Evolutionary conservation across 1,284 basidiomycete genomes (phyloP), one percentile per base, ranked within the genome.

Genomic region (Cryptococcus maquisensis): DNA sequence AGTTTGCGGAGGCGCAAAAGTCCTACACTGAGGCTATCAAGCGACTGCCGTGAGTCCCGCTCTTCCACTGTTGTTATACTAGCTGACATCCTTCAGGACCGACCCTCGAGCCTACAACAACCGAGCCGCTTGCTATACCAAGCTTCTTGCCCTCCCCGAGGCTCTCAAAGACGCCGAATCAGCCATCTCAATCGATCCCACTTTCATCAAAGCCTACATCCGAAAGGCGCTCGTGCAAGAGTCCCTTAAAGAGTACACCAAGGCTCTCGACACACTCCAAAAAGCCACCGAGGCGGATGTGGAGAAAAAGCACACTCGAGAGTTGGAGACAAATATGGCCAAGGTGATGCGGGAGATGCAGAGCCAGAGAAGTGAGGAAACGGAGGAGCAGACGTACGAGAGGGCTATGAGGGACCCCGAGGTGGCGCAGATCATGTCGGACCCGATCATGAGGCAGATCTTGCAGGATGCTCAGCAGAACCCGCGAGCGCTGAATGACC

Each of bases 381-480:
- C 85, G 15, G 92, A 97, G 68, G 91, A 98, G 74, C 83, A 99
- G 80, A 91, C 93, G 18, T 80, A 97, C 58, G 83, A 88, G 68
- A 82, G 95, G 35, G 96, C 95, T 10, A 97, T 97, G 94, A 82
- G 91, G 52, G 95, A 98, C 79, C 96, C 96, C 7, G 95, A 98
- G 78, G 83, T 97, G 50, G 88, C 88, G 56, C 86, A 75, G 63
- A 80, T 81, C 62, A 79, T 81, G 79, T 65, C 47, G 20, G 67
- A 67, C 37, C 65, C 65, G 12, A 41, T 68, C 50, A 66, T 64
- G 64, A 52, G 63, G 46, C 62, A 87, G 66, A 98, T 99, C 64
- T 77, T 98, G 65, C 87, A 94, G 72, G 94, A 98, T 78, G 92
- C 93, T 4, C 96, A 99, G 77, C 73, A 79, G 47, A 86, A 97